Evolutionary conservation across 352 stramenopile genomes (phyloP).

Genomic region (Pythium vanterpoolii): DNA sequence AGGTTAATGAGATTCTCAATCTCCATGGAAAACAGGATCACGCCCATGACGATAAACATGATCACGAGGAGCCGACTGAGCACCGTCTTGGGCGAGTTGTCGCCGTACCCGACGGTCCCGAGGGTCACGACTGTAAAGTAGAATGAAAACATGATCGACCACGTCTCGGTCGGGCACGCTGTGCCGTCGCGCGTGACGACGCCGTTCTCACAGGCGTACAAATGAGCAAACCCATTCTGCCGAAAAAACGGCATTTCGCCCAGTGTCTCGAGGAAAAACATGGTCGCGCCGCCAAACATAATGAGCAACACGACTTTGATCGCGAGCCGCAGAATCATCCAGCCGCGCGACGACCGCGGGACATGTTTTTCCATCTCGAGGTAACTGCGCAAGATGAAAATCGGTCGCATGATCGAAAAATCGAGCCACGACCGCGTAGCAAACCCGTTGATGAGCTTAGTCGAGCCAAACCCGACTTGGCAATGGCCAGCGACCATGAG

Average conservation of each 20-base stretch:
- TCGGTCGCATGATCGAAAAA: conserved; percentile 79
- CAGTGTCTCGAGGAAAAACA: conserved; percentile 88
- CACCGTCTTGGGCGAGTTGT: conserved; percentile 81
- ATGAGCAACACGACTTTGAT: conserved; percentile 86
- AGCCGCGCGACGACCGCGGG: conserved; percentile 60
- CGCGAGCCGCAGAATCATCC: conserved; percentile 77
- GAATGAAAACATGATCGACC: conserved; percentile 88
- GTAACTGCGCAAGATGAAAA: conserved; percentile 83
- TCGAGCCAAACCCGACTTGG: conserved; percentile 71
- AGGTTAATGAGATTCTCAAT: conserved; percentile 87
- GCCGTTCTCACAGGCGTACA: conserved; percentile 70
- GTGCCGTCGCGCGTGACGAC: conserved; percentile 48
- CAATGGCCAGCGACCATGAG: conserved; percentile 71
- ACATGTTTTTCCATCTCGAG: conserved; percentile 82
- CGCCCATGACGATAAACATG: conserved; percentile 87
- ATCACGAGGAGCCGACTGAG: conserved; percentile 81
- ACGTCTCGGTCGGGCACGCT: conserved; percentile 58
- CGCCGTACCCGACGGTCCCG: conserved; percentile 84
- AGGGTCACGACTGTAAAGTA: conserved; percentile 90
- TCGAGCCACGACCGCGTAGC: conserved; percentile 76
- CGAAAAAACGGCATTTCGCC: conserved; percentile 78
- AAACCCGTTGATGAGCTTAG: conserved; percentile 50
- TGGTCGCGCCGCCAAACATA: conserved; percentile 70
- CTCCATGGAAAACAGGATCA: conserved; percentile 88
- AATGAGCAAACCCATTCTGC: conserved; percentile 76